Conservation (phyloP, 1,139 yeast genomes). For the Scheffersomyces cryptocercus region DNA sequence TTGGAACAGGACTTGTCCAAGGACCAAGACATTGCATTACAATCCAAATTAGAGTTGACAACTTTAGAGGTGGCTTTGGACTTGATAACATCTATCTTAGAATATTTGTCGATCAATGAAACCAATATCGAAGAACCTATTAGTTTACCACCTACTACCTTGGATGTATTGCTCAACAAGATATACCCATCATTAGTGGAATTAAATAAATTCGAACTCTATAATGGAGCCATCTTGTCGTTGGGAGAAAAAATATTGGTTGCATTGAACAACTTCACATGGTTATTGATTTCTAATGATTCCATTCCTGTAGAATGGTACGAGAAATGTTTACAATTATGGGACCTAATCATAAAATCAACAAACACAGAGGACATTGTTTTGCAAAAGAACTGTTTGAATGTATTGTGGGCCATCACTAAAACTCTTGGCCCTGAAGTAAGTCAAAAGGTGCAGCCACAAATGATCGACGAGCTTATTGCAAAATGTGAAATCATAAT, state of each 20-base stretch:
- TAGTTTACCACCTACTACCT: slow-evolving; percentile 21
- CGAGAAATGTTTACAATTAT: slow-evolving; percentile 29
- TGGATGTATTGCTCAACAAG: slow-evolving; percentile 27
- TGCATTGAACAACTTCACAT: slow-evolving; percentile 68
- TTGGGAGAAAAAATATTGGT: slow-evolving; percentile 57
- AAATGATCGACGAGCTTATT: slow-evolving; percentile 28
- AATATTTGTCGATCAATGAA: slow-evolving; percentile 45
- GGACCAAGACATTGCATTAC: slow-evolving; percentile 21
- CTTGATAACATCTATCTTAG: slow-evolving; percentile 72
- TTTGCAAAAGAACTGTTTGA: slow-evolving; percentile 50
- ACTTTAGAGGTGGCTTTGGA: slow-evolving; percentile 73
- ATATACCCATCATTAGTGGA: slow-evolving; percentile 44
- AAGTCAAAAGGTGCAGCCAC: slow-evolving; percentile 18
- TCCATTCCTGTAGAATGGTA: slow-evolving; percentile 41
- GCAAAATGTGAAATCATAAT: slow-evolving; percentile 15
- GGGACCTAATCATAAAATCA: slow-evolving; percentile 31
- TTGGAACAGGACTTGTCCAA: slow-evolving; percentile 24
- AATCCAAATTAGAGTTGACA: slow-evolving; percentile 57
- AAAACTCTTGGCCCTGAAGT: slow-evolving; percentile 44
- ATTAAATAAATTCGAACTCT: slow-evolving; percentile 33
- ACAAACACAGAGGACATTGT: slow-evolving; percentile 19
- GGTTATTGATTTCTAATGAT: slow-evolving; percentile 47
- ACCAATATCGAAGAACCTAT: slow-evolving; percentile 20
- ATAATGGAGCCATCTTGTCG: slow-evolving; percentile 25
- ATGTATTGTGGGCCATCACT: slow-evolving; percentile 62